Evolutionary conservation across 2,329 filamentous ascomycete genomes (phyloP).

Genomic region (Botrytis fabae): DNA sequence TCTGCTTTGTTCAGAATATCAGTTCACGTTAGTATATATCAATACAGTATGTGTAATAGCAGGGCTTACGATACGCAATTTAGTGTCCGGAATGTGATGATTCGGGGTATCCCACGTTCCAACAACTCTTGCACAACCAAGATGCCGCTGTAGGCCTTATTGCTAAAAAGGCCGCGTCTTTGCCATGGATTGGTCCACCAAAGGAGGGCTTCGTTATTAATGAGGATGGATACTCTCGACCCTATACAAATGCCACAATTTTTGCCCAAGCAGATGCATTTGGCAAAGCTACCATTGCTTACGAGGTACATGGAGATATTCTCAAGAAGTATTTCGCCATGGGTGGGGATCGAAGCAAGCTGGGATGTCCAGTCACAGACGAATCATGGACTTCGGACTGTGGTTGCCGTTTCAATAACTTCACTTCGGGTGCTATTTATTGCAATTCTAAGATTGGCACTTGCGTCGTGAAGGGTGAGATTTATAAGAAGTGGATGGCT

Average conservation of each 20-base stretch:
- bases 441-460: conserved; percentile 14
- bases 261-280: conserved; percentile 18
- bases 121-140: conserved; percentile 13
- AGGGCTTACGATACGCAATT: not conserved
- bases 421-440: conserved; percentile 11
- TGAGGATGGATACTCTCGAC: conserved; percentile 13
- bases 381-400: conserved; percentile 2
- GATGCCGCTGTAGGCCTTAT: conserved; percentile 14
- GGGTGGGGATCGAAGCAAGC: conserved; percentile 4
- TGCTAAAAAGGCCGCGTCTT: conserved; percentile 5
- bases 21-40: conserved; percentile 5
- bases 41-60: not conserved
- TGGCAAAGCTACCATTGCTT: conserved; percentile 10
- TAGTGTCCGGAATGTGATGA: conserved; percentile 1
- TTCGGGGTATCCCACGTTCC: conserved; percentile 10
- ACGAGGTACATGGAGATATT: conserved; percentile 17
- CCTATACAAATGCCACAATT: conserved; percentile 9
- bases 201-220: conserved; percentile 9
- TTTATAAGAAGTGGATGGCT: conserved; percentile 11
- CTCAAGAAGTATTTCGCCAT: conserved; percentile 3
- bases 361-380: conserved; percentile 10
- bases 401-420: conserved; percentile 9
- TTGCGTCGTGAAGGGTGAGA: not conserved
- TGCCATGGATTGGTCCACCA: conserved; percentile 11
- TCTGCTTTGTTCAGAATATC: conserved; percentile 6